Evolutionary conservation across 208 protist species (phyloP).

Genomic region (Trypanosoma rangeli): DNA sequence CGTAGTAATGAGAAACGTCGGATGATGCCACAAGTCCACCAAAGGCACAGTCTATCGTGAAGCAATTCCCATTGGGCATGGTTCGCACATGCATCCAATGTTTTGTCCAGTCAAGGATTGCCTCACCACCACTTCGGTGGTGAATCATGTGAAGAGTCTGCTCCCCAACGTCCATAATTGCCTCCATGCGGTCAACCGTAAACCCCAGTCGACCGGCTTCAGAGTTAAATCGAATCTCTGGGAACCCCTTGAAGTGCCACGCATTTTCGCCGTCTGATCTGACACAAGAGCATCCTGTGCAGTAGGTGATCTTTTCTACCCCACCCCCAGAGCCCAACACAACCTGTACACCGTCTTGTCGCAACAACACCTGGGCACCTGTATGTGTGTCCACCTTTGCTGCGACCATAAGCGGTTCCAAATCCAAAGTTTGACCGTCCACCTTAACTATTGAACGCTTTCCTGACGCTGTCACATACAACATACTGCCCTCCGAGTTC

Average conservation of each 20-base stretch:
- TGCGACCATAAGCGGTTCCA: constrained; percentile 11
- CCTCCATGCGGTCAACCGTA: constrained; percentile 11
- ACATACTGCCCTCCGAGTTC: constrained; percentile 7
- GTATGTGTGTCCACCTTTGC: constrained; percentile 1
- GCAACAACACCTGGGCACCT: constrained; percentile 2
- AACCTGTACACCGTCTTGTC: constrained; percentile 22
- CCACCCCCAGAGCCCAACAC: background rate
- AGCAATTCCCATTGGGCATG: constrained; percentile 20
- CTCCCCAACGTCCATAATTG: constrained; percentile 19
- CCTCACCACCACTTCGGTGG: constrained; percentile 20
- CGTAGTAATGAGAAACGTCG: constrained; percentile 37
- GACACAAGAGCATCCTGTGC: constrained; percentile 10
- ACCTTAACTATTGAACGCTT: constrained; percentile 10
- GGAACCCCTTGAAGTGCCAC: constrained; percentile 22
- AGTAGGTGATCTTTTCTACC: constrained; percentile 1
- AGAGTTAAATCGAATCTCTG: constrained; percentile 5
- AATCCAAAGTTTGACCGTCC: constrained; percentile 4
- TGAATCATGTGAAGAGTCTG: constrained; percentile 10
- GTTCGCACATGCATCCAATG: constrained; percentile 30
- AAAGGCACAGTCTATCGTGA: constrained; percentile 73
- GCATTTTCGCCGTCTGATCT: background rate
- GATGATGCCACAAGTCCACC: constrained; percentile 40
- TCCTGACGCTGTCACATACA: constrained; percentile 23
- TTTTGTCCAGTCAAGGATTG: constrained; percentile 26
- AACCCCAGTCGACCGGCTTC: constrained; percentile 4